Evolutionary conservation across 106 monocot genomes (phyloP).

Genomic region (Triglochin maritima): DNA sequence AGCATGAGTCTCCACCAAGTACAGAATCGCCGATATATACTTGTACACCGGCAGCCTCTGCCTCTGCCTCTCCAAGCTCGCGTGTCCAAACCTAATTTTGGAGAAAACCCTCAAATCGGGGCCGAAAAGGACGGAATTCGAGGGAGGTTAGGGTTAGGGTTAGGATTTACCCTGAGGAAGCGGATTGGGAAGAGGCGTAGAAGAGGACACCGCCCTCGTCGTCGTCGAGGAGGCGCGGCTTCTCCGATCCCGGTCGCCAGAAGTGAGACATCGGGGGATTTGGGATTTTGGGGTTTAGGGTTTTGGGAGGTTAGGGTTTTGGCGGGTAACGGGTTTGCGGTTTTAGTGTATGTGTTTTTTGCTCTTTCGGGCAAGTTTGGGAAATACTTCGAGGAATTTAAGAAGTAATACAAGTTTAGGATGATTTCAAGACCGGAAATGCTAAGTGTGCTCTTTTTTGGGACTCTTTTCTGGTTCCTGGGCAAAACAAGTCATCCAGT

Average conservation of each 20-base stretch:
- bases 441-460: too few species aligned
- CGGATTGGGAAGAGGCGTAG: slow-evolving; percentile 27
- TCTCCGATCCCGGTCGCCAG: slow-evolving; percentile 83
- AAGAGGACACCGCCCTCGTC: slow-evolving; percentile 94
- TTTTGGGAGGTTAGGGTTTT: too few species aligned
- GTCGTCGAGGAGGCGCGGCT: slow-evolving; percentile 58
- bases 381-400: too few species aligned
- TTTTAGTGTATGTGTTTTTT: too few species aligned
- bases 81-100: slow-evolving; percentile 30
- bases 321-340: too few species aligned
- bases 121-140: background rate
- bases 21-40: slow-evolving; percentile 62
- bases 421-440: too few species aligned
- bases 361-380: too few species aligned
- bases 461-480: too few species aligned
- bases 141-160: background rate
- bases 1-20: slow-evolving; percentile 77
- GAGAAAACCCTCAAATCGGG: background rate
- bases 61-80: slow-evolving; percentile 72
- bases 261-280: slow-evolving; percentile 45
- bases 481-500: too few species aligned
- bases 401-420: too few species aligned
- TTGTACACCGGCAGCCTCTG: slow-evolving; percentile 82
- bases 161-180: slow-evolving; percentile 29
- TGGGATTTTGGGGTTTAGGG: too few species aligned